A percentile compares a stretch with the other conserved stretches of the same genome.
phyloP scores from a whole-genome alignment of 257 asterid genomes.

The Agastache rugosa region DNA sequence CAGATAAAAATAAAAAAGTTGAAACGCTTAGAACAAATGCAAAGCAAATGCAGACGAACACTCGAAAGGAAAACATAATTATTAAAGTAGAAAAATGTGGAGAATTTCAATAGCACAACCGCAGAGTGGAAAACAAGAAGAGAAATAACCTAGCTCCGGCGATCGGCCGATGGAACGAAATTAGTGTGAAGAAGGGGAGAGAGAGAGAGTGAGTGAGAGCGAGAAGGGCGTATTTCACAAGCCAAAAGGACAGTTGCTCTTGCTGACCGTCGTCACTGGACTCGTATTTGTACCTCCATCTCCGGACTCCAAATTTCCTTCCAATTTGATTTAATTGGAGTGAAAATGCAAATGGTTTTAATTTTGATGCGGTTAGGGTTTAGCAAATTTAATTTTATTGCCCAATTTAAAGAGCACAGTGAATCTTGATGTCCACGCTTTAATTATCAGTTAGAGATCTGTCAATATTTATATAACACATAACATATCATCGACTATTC shows the following conservation, averaged over 20 bases:
- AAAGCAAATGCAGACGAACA: background rate
- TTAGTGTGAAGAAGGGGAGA: background rate
- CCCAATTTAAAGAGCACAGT: background rate
- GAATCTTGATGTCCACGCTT: background rate
- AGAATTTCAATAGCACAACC: background rate
- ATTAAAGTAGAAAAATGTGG: background rate
- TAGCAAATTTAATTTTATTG: background rate
- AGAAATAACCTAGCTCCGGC: constrained; percentile 31
- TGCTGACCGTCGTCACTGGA: background rate
- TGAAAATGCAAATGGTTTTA: background rate
- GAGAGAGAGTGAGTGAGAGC: background rate
- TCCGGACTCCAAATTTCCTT: constrained; percentile 38
- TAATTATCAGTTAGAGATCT: background rate
- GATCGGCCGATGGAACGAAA: constrained; percentile 18
- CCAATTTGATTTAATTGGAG: constrained; percentile 31
- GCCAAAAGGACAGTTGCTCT: constrained; percentile 5
- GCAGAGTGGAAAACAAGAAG: constrained; percentile 12
- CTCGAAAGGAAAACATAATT: background rate
- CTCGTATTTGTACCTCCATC: background rate
- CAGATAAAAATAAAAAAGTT: background rate
- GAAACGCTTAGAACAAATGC: constrained; percentile 3
- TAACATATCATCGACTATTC: too few species aligned
- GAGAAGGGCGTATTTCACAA: background rate
- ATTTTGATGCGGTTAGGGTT: background rate
- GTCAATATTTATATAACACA: background rate